These are phyloP conservation scores for Sugiyamaella boreocaroliniensis DNA, from an alignment of 805 yeast species.

Conservation along the genomic window DNA sequence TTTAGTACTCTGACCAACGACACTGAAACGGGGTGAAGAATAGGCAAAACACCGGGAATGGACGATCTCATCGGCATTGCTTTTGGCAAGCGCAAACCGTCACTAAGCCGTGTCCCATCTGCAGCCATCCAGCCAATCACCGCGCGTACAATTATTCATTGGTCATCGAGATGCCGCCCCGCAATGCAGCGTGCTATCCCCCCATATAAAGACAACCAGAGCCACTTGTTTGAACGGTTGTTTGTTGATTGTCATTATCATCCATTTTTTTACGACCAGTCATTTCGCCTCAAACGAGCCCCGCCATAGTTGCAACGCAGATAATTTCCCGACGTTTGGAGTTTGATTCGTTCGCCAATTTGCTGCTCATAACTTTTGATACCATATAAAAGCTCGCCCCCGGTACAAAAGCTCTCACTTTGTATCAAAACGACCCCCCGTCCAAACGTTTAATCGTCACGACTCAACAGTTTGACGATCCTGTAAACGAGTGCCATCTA, in stretches of 20 bases:
- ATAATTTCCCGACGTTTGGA: not conserved
- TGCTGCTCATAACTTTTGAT: not conserved
- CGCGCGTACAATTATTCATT: slow-evolving; percentile 2
- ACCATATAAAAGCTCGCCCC: not conserved
- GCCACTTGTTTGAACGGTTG: too few relatives aligned
- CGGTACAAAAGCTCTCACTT: too few relatives aligned
- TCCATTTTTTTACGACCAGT: not conserved
- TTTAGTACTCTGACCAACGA: too few relatives aligned
- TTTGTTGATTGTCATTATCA: not conserved
- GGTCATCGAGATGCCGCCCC: not conserved
- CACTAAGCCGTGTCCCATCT: not conserved
- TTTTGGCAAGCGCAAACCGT: too few relatives aligned
- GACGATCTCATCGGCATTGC: not conserved
- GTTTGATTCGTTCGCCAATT: not conserved
- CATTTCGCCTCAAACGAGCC: not conserved
- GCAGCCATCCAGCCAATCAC: slow-evolving; percentile 4
- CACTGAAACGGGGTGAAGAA: too few relatives aligned
- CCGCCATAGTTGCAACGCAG: not conserved
- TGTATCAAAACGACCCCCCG: too few relatives aligned
- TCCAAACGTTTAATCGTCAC: too few relatives aligned
- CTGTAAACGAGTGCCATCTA: too few relatives aligned
- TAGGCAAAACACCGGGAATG: not conserved
- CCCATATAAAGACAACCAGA: not conserved
- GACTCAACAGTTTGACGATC: too few relatives aligned
- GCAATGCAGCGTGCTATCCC: not conserved